Evolutionary conservation across 176 grass and related monocot species (phyloP), one percentile per base, ranked within the genome.

Genomic region (Miscanthus lutarioriparius): DNA sequence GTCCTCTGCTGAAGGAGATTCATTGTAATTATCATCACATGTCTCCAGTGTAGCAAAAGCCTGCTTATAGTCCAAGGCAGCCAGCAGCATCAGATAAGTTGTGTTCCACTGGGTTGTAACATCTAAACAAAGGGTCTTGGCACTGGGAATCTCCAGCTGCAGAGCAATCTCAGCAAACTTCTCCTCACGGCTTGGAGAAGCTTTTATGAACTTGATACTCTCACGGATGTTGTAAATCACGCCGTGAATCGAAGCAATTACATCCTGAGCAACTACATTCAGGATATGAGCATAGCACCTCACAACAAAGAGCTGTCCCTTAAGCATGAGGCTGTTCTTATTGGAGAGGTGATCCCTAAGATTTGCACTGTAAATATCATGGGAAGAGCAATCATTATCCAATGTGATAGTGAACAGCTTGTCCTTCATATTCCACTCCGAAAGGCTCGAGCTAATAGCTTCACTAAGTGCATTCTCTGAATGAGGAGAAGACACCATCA

Each of bases 301-400:
- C 70, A 97, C 94, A 54, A 97, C 94, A 90, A 94, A 97, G 35
- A 94, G 64, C 67, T 97, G 94, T 40, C 94, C 94, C 77, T 92
- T 97, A 59, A 94, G 87, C 91, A 92, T 92, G n/a, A 97, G 82
- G 16, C 87, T 92, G 80, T 94, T 87, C 87, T 97, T 97, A 58
- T 87, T 97, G 70, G 87, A 92, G 33, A 94, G 91, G 78, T 92
- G 86, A 20, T 94, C 89, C 79, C 89, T 85, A 37, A 97, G 85
- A 59, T 97, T 97, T 80, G 94, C 94, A 91, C 94, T 97, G 85
- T 97, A 97, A 54, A 97, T 97, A 72, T 97, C 94, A 83, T 97
- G 94, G 17, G 94, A 97, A 13, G 94, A 97, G 85, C 83, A 94
- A 74, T 97, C 87, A 12, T 94, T 97, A 86, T 97, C 94, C 58